Evolutionary conservation across 768 basidiomycete species (phyloP).

Genomic region (Pleurotus ostreatus): DNA sequence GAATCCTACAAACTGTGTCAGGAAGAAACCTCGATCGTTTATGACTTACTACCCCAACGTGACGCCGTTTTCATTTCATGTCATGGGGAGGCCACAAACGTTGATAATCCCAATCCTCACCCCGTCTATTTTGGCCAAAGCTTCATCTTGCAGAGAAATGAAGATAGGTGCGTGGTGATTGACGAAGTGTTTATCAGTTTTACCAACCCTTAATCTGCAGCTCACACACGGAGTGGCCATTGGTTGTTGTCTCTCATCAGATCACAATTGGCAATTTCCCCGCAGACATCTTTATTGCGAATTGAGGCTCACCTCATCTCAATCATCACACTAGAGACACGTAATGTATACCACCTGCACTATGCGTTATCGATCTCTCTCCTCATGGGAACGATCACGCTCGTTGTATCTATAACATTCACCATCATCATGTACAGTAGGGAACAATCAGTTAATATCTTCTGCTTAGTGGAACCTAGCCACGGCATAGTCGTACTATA

Average conservation of each 20-base stretch:
- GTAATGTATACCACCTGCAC: too few relatives aligned
- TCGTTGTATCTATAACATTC: background rate
- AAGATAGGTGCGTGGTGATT: background rate
- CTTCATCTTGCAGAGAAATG: background rate
- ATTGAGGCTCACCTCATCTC: background rate
- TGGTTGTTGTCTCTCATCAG: conserved; percentile 3
- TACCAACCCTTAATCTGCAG: background rate
- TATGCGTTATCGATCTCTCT: background rate
- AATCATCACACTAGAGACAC: too few relatives aligned
- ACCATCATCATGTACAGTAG: too few relatives aligned
- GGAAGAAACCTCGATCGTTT: conserved; percentile 5
- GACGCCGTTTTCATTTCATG: background rate
- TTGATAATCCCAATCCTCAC: background rate
- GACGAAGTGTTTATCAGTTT: background rate
- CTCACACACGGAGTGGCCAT: background rate
- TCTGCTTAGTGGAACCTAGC: too few relatives aligned
- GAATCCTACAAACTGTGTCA: conserved; percentile 5
- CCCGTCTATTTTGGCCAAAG: conserved; percentile 4
- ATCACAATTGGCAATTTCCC: conserved; percentile 5
- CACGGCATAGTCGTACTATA: too few relatives aligned
- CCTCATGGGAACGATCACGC: background rate
- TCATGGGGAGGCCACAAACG: background rate
- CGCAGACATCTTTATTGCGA: conserved; percentile 1
- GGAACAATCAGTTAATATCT: too few relatives aligned
- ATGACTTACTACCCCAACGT: background rate